Base-by-base conservation (phyloP, 345 rosid species). In the Gossypioides kirkii region DNA sequence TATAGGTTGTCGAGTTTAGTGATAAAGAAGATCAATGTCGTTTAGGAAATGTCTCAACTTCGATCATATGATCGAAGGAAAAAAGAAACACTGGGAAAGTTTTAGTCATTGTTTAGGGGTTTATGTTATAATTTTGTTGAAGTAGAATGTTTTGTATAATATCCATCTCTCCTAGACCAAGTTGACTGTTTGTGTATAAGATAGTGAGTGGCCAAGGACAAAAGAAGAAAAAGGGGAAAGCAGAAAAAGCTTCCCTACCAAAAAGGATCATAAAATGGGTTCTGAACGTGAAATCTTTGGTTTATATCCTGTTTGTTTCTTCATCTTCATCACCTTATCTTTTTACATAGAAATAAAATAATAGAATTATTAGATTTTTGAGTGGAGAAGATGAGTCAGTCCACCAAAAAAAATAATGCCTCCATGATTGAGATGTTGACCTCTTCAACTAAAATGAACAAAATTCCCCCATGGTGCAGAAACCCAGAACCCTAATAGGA, bases 381-480 rank as follows among this genome's bases (percentile, higher is more conserved):
- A 77, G 66, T 70, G 80, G 75, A 18, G 66, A 82, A 81, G 77
- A 50, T 74, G 82, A 69, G 75, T 22, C 60, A 49, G 78, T 76
- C 84, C 85, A 65, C 73, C 73, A 64, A 76, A 5, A 32, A 32
- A 5, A 87, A 89, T 83, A 85, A 89, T 87, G 88, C 80, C 49
- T 69, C 60, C 80, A 86, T 89, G 89, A 87, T 87, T 84, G 84
- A 80, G 91, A 86, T 86, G 86, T 50, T 80, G 91, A 86, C 93
- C 83, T 72, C 25, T 78, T n/a, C n/a, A n/a, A 71, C 77, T 63
- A 80, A 72, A 66, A 32, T 70, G 73, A 80, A 81, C 80, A 77
- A 81, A 81, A 81, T 77, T 82, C 79, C 53, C 58, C 77, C 77
- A 17, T 60, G 50, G 63, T 43, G 28, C 28, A 55, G 10, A 8